These are phyloP conservation scores for Emmonsiellopsis sp. DNA, from an alignment of 2,329 filamentous ascomycete species.

Conservation along the genomic window DNA sequence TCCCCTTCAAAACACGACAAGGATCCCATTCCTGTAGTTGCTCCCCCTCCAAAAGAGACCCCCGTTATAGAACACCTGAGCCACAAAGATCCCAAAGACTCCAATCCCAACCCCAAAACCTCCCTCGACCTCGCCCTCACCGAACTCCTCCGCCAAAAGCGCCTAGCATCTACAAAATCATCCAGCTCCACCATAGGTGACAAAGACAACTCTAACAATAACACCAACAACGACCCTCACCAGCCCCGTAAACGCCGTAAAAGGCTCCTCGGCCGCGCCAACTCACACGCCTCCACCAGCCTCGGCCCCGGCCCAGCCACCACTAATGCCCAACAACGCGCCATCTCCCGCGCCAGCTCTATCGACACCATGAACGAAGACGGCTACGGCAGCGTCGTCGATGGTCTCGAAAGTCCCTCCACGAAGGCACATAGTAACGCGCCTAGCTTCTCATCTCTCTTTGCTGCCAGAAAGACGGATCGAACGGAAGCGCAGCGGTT, in stretches of 20 bases:
- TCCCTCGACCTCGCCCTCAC: slow-evolving; percentile 22
- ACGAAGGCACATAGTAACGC: slow-evolving; percentile 17
- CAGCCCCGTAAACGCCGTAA: slow-evolving; percentile 18
- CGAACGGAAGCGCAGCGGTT: slow-evolving; percentile 9
- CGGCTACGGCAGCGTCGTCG: slow-evolving; percentile 27
- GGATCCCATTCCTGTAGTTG: not conserved
- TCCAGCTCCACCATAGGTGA: slow-evolving; percentile 11
- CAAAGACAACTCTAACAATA: slow-evolving; percentile 13
- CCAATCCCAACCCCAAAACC: not conserved
- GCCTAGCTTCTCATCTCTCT: slow-evolving; percentile 23
- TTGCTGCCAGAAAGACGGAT: slow-evolving; percentile 13
- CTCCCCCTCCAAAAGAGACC: not conserved
- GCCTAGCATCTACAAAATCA: slow-evolving; percentile 21
- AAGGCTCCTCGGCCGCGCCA: slow-evolving; percentile 33
- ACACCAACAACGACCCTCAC: not conserved
- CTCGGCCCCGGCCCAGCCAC: slow-evolving; percentile 8
- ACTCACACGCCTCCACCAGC: slow-evolving; percentile 28
- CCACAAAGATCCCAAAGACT: not conserved
- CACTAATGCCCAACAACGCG: not conserved
- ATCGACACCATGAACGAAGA: slow-evolving; percentile 40
- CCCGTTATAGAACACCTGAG: not conserved
- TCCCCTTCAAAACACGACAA: slow-evolving; percentile 13
- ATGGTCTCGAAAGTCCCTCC: slow-evolving; percentile 16
- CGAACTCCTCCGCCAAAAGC: slow-evolving; percentile 32
- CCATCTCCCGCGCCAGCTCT: slow-evolving; percentile 37